Evolutionary conservation across 2,329 filamentous ascomycete genomes (phyloP), one percentile per base, ranked within the genome.

Genomic region (Dendryphion nanum): DNA sequence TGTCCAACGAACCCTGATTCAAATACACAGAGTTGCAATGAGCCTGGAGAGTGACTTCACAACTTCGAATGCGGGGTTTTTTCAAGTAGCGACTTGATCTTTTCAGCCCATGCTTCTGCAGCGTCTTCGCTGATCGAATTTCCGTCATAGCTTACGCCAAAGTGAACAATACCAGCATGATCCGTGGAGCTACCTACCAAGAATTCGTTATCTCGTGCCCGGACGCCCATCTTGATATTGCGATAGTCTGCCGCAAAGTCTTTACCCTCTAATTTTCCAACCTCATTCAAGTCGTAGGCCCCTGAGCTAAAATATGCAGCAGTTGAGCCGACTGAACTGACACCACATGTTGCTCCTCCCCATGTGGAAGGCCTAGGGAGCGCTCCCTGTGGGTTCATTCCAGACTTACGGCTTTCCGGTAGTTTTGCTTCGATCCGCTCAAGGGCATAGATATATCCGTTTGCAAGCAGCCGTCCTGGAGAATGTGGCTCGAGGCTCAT

Each of bases 131-230:
- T 57, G 41, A 67, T 64, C 13, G 58, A 57, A 51, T 49, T 66
- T 31, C 51, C 57, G 52, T 75, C 71, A 44, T 70, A 68, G 31
- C 61, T 67, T 1, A 69, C 69, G 6, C 53, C 55, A 35, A 67
- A 66, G n/a, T 44, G 50, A 6, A 74, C 48, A 4, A 62, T 51
- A 0, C 62, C 62, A 20, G 58, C 43, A 1, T 41, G 59, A 45
- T 66, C 61, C 24, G 68, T 67, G 18, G 51, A 64, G 24, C 68
- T 67, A 0, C 68, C 70, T 2, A 73, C 51, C 39, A 74, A 38
- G 38, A 74, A 74, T 50, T 74, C 71, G 3, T 66, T 61, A 5
- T 73, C 70, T 18, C 72, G 52, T 3, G 70, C 68, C 21, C 71
- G 50, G 6, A 75, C 71, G 8, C 61, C 63, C 35, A 67, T 61